phyloP scores from a whole-genome alignment of 1,284 basidiomycete genomes.

The Waitea zeae region DNA sequence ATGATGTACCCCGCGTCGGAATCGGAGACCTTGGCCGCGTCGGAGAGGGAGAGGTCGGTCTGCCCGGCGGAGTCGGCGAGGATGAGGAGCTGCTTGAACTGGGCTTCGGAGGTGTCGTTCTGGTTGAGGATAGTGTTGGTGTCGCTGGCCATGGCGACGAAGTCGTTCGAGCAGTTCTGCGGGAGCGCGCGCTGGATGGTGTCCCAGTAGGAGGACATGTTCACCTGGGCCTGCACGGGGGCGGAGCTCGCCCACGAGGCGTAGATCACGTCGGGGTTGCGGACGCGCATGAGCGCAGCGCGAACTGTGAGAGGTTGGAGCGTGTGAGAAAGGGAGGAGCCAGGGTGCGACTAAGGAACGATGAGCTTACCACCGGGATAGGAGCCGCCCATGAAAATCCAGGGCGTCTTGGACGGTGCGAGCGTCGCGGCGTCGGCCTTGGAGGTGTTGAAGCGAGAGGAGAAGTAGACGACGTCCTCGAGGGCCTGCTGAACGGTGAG shows the following conservation, averaged over 20 bases:
- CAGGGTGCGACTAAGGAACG: slow-evolving; percentile 1
- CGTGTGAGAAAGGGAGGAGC: background rate
- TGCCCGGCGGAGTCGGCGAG: no score
- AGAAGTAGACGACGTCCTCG: slow-evolving; percentile 39
- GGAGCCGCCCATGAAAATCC: slow-evolving; percentile 30
- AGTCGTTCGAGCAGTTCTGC: slow-evolving; percentile 33
- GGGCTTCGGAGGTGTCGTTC: no score
- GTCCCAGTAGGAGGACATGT: slow-evolving; percentile 32
- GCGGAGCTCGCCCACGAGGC: slow-evolving; percentile 32
- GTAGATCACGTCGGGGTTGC: slow-evolving; percentile 27
- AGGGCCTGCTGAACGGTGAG: slow-evolving; percentile 39
- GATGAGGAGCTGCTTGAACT: no score
- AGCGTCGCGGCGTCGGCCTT: slow-evolving; percentile 13
- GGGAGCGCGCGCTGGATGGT: slow-evolving; percentile 30
- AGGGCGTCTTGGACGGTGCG: slow-evolving; percentile 24
- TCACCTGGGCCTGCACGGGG: slow-evolving; percentile 28
- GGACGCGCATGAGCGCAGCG: slow-evolving; percentile 21
- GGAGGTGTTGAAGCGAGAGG: slow-evolving; percentile 20
- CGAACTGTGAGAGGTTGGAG: slow-evolving; percentile 10
- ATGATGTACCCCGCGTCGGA: slow-evolving; percentile 22
- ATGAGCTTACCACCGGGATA: slow-evolving; percentile 18
- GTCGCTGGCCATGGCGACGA: slow-evolving; percentile 27
- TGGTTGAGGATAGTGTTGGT: slow-evolving; percentile 25
- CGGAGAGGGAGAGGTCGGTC: slow-evolving; percentile 15
- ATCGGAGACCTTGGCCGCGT: slow-evolving; percentile 19